Evolutionary conservation across 768 basidiomycete genomes (phyloP), one percentile per base, ranked within the genome.

Genomic region (Naematelia aurantialba): DNA sequence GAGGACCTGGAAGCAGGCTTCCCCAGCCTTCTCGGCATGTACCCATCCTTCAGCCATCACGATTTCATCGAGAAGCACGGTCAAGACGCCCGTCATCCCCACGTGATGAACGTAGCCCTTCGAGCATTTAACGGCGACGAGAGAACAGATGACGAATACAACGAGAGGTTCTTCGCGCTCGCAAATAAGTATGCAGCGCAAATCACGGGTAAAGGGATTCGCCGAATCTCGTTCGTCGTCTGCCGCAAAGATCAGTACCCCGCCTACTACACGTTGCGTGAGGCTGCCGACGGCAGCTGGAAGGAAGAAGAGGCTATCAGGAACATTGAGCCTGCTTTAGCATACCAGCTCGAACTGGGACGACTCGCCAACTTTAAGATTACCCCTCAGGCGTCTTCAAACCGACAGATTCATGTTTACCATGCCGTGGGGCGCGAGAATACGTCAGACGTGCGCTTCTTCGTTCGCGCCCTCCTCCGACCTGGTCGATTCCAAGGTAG

Each of bases 401-500:
- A 90, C 79, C 89, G 94, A 75, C 94, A 98, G 79, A 89, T 98
- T 50, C 96, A 98, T 79, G 89, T 99, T 71, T 98, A 99, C 79
- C 91, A 94, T 69, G 93, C 88, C 46, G 84, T 94, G 52, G 93
- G 92, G 29, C 84, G 85, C 60, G 96, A 97, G 81, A 98, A 98
- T 79, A 89, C 94, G 66, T 84, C 96, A n/a, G 96, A 99, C 78
- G 90, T 85, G 66, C 85, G 96, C 55, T 99, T 99, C 87, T 98
- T 99, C 79, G 85, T 99, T 55, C 92, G 96, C 60, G 96, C 91
- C 25, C 83, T 99, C 58, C 85, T 99, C 50, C 90, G 96, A 55
- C 96, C 96, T 45, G 96, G 96, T 56, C 89, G 94, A 56, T 84
- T 97, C 31, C 85, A 88, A 42, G 91, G 91, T 30, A 84, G 84